These are phyloP conservation scores for Penicillium crystallinum DNA, from an alignment of 495 filamentous ascomycete species.

Conservation along the genomic window DNA sequence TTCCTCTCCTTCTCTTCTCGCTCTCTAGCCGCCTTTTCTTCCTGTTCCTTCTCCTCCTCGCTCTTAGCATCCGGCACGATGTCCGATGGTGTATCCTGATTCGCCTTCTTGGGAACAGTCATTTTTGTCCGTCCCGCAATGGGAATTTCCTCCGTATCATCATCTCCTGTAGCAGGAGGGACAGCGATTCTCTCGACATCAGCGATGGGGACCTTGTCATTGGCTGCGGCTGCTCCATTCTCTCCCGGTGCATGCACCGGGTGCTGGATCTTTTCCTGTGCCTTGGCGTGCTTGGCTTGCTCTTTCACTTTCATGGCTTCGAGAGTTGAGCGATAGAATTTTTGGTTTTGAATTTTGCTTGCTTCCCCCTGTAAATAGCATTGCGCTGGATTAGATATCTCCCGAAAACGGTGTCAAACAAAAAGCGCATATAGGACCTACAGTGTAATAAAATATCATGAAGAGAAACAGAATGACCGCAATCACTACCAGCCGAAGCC, in stretches of 20 bases:
- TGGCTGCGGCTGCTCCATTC: constrained; percentile 25
- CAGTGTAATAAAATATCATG: constrained; percentile 59
- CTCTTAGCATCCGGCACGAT: not conserved
- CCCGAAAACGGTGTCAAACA: not conserved
- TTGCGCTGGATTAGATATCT: constrained; percentile 1
- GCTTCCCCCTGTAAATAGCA: constrained; percentile 34
- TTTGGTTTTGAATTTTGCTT: constrained; percentile 40
- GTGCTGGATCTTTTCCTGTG: constrained; percentile 26
- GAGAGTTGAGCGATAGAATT: constrained; percentile 47
- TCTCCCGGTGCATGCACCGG: constrained; percentile 30
- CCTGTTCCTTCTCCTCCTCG: constrained; percentile 20
- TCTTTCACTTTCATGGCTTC: constrained; percentile 42
- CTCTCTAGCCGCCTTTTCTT: constrained; percentile 12
- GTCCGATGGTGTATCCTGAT: constrained; percentile 5
- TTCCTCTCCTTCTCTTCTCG: constrained; percentile 14
- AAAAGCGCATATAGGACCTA: constrained; percentile 15
- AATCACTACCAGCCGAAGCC: constrained; percentile 56
- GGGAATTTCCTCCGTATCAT: constrained; percentile 42
- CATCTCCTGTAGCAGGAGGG: constrained; percentile 25
- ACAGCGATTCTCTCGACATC: constrained; percentile 50
- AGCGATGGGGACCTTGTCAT: constrained; percentile 34
- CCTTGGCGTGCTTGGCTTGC: constrained; percentile 26
- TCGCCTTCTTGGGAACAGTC: constrained; percentile 43
- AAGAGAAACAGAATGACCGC: constrained; percentile 52
- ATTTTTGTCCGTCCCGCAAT: constrained; percentile 66